phyloP scores from a whole-genome alignment of 352 stramenopile species.

The Globisporangium nunn region DNA sequence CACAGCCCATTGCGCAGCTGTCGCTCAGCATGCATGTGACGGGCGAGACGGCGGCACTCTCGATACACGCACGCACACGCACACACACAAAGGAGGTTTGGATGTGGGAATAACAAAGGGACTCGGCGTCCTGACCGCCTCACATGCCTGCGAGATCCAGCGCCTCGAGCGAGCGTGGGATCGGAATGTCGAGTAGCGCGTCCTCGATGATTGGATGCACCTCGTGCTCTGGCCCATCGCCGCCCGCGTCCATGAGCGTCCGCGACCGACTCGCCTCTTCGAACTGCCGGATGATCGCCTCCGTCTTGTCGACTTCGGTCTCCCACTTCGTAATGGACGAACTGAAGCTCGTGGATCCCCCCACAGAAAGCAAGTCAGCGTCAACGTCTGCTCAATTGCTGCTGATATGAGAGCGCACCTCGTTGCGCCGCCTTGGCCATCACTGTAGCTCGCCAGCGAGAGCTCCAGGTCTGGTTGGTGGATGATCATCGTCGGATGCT shows the following conservation, averaged over 20 bases:
- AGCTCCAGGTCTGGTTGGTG: slow-evolving; percentile 67
- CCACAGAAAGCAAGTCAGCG: neutral
- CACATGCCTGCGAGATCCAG: slow-evolving; percentile 71
- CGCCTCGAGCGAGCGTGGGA: slow-evolving; percentile 72
- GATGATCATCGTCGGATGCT: slow-evolving; percentile 86
- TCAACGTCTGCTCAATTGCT: neutral
- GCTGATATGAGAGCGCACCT: slow-evolving; percentile 11
- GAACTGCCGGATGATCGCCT: slow-evolving; percentile 76
- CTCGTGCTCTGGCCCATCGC: slow-evolving; percentile 39
- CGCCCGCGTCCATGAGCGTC: slow-evolving; percentile 33
- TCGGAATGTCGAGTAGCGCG: slow-evolving; percentile 50
- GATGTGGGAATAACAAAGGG: neutral
- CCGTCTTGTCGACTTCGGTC: slow-evolving; percentile 74
- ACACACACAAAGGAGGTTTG: neutral
- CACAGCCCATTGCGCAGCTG: no score
- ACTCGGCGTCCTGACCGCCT: neutral
- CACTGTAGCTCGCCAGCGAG: slow-evolving; percentile 20
- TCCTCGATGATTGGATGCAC: slow-evolving; percentile 50
- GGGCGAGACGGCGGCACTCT: neutral
- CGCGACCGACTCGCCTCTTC: slow-evolving; percentile 70
- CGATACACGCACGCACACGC: neutral
- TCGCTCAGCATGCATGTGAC: no score
- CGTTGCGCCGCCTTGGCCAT: slow-evolving; percentile 19
- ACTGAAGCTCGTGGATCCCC: slow-evolving; percentile 5
- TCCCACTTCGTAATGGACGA: slow-evolving; percentile 56